These are phyloP conservation scores for Chytriomyces hyalinus DNA, from an alignment of 192 early-diverging fungal species.

Conservation along the genomic window DNA sequence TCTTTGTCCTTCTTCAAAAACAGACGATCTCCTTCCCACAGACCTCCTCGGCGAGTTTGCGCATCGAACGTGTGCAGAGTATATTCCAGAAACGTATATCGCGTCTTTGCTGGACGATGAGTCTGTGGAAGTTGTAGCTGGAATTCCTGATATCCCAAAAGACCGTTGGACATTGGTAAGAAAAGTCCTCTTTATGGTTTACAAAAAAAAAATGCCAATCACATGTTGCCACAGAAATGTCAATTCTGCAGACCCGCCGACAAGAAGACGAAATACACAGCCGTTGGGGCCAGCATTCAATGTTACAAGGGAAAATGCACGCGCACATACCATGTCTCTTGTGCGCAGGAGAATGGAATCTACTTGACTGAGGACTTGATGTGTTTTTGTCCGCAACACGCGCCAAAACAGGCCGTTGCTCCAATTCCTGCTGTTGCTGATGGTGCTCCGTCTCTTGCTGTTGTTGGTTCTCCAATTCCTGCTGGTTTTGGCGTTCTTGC, in stretches of 20 bases:
- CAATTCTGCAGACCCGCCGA: conserved; percentile 41
- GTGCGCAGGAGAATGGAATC: conserved; percentile 43
- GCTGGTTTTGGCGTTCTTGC: no score
- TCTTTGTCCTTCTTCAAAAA: conserved; percentile 28
- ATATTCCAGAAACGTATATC: conserved; percentile 45
- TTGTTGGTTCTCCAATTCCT: no score
- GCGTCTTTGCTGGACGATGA: conserved; percentile 20
- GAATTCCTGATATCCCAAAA: conserved; percentile 45
- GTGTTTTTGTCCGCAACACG: conserved; percentile 39
- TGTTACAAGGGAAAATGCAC: conserved; percentile 60
- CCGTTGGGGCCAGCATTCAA: conserved; percentile 57
- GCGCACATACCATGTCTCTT: conserved; percentile 57
- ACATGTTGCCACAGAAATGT: conserved; percentile 47
- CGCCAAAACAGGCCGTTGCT: neutral
- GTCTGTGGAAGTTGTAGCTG: conserved; percentile 38
- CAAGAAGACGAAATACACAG: conserved; percentile 17
- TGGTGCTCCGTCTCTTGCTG: no score
- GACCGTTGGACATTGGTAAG: conserved; percentile 56
- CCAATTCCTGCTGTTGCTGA: no score
- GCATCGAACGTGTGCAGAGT: conserved; percentile 41
- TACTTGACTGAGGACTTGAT: conserved; percentile 35
- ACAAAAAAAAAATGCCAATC: neutral
- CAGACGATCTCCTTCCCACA: conserved; percentile 22
- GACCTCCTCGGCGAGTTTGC: conserved; percentile 23
- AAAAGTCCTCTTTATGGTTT: neutral